phyloP scores from a whole-genome alignment of 2,329 filamentous ascomycete genomes.

The Ophiostoma tasmaniense region DNA sequence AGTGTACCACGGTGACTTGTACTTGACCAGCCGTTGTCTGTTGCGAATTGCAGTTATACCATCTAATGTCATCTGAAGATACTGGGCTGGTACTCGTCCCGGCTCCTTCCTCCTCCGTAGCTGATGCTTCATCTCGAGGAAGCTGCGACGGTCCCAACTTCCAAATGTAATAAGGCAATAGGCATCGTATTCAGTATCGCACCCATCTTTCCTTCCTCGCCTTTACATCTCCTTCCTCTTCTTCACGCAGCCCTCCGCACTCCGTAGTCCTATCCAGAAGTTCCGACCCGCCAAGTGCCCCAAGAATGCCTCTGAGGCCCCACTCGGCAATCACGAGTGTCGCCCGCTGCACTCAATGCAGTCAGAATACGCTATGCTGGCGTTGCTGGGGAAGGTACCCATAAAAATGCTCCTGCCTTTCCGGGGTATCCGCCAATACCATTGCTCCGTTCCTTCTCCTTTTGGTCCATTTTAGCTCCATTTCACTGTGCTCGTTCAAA shows the following conservation, averaged over 20 bases:
- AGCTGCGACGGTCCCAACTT: background rate
- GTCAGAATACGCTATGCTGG: slow-evolving; percentile 1
- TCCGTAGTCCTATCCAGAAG: background rate
- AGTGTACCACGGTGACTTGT: background rate
- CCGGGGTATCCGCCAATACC: slow-evolving; percentile 17
- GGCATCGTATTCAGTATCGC: background rate
- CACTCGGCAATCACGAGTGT: slow-evolving; percentile 21
- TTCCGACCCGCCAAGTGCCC: background rate
- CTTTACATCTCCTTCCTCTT: background rate
- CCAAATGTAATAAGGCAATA: background rate
- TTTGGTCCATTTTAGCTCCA: background rate
- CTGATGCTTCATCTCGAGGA: background rate
- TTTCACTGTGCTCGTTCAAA: background rate
- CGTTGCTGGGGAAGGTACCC: slow-evolving; percentile 18
- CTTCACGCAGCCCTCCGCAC: background rate
- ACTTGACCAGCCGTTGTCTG: background rate
- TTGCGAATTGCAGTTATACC: background rate
- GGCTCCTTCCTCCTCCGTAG: background rate
- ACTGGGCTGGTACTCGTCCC: background rate
- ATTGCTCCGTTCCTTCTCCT: slow-evolving; percentile 1
- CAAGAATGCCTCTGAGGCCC: slow-evolving; percentile 9
- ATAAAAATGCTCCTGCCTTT: slow-evolving; percentile 1
- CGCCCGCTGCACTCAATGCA: background rate
- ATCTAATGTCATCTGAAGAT: background rate
- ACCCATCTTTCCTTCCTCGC: background rate